phyloP scores from a whole-genome alignment of 225 moss, liverwort and hornwort genomes.

The Pseudisothecium myosuroides region DNA sequence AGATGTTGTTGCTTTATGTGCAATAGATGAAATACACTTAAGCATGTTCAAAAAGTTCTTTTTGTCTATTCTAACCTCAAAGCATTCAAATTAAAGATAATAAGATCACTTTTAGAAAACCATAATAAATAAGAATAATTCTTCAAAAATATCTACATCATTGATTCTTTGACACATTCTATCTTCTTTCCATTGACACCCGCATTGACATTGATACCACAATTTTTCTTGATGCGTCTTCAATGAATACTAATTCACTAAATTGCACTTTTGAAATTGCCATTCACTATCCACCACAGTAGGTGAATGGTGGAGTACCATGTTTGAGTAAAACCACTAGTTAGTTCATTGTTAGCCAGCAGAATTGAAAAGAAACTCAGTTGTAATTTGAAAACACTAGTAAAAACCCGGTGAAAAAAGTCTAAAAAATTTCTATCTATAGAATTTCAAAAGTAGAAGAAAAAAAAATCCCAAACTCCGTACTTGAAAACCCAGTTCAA shows the following conservation, averaged over 20 bases:
- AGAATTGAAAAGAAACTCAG: background rate
- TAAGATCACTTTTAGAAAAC: background rate
- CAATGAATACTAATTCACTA: accelerated
- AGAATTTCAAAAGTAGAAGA: too few species aligned
- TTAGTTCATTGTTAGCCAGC: too few species aligned
- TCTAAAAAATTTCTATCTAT: too few species aligned
- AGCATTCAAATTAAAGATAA: background rate
- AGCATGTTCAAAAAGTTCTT: background rate
- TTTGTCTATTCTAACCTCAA: background rate
- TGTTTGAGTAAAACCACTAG: accelerated
- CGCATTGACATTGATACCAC: too few species aligned
- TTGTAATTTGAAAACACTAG: background rate
- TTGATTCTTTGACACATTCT: background rate
- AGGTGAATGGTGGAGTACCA: background rate
- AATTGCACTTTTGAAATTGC: background rate
- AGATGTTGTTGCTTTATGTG: accelerated
- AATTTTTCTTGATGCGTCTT: background rate
- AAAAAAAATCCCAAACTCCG: accelerated
- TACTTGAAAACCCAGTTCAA: too few species aligned
- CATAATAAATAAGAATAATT: background rate
- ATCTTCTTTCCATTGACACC: background rate
- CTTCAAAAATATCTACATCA: accelerated
- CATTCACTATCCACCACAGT: background rate
- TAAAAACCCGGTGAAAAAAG: background rate
- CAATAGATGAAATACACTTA: accelerated